Evolutionary conservation across 495 filamentous ascomycete species (phyloP), one percentile per base, ranked within the genome.

Genomic region (Achaetomiella virescens): DNA sequence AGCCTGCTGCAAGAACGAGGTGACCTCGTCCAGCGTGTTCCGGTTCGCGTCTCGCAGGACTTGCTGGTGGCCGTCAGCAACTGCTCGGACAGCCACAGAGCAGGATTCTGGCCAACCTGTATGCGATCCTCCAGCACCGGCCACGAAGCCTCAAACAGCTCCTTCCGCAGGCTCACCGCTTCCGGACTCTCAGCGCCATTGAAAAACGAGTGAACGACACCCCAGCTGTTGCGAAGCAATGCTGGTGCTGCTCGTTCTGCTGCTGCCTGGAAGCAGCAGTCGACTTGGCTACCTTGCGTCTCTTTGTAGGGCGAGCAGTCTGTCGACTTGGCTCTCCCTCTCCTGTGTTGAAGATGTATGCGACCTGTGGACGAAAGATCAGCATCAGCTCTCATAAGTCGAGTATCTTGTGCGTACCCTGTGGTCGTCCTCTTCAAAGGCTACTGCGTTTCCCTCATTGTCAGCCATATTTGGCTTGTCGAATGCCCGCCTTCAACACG

Each of bases 91-190:
- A n/a, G n/a, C 36, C 6, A 20, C 15, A 48, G 25, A 31, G 0
- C 29, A 31, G 8, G 6, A 24, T 27, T 45, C 7, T n/a, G 35
- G 61, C 69, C 54, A 58, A 90, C 89, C 73, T 90, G 80, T 29
- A 92, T 86, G 48, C 82, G 78, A 42, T 70, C 53, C 60, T 91
- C 81, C 61, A 89, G 83, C 7, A 74, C 66, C 7, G 76, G 71
- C 91, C 92, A 96, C 37, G 81, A 70, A 48, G 74, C 66, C 61
- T 85, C 72, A 62, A 85, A 96, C 15, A 79, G 74, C 49, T 82
- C 65, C 61, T 82, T 76, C 47, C 92, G 77, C 54, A 80, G 67
- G 43, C 72, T 61, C 25, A 79, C 73, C 33, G 71, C 76, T 15
- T 79, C 70, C 25, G 69, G 53, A 38, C 62, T 74, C 66, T 93